Evolutionary conservation across 192 early-diverging fungal species (phyloP).

Genomic region (Rhizophagus prolifer): DNA sequence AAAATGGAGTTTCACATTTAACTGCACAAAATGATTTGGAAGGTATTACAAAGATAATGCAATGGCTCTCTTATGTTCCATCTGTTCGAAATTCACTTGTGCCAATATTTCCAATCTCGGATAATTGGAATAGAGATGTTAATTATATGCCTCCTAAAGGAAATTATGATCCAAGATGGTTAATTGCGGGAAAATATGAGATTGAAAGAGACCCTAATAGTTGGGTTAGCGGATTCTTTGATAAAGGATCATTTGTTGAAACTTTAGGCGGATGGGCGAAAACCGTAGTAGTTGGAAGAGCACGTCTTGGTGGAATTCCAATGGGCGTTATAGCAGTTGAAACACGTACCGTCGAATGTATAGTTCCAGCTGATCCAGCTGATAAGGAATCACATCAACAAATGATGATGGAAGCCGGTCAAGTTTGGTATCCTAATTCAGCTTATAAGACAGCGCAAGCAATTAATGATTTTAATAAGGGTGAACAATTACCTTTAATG

Average conservation of each 20-base stretch:
- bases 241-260: constrained; percentile 94
- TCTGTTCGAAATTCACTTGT: constrained; percentile 66
- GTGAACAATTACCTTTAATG: constrained; percentile 96
- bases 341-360: constrained; percentile 86
- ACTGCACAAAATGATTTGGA: constrained; percentile 94
- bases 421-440: constrained; percentile 98
- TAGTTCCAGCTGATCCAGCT: constrained; percentile 93
- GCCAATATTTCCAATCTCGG: constrained; percentile 58
- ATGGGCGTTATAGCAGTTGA: constrained; percentile 98
- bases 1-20: constrained; percentile 97
- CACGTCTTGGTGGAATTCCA: constrained; percentile 93
- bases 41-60: constrained; percentile 88
- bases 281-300: constrained; percentile 90
- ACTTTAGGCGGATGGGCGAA: constrained; percentile 96
- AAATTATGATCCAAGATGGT: constrained; percentile 86
- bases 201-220: constrained; percentile 52
- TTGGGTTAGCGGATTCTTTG: constrained; percentile 94
- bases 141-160: constrained; percentile 81
- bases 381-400: constrained; percentile 88
- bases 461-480: constrained; percentile 98
- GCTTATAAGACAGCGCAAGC: constrained; percentile 99
- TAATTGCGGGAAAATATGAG: constrained; percentile 78
- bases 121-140: constrained; percentile 81
- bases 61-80: constrained; percentile 94
- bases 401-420: constrained; percentile 86